Percentiles rank a stretch among this genome's conserved stretches.
Evolutionary conservation across 257 asterid genomes (phyloP).

Genomic region (Haberlea rhodopensis): DNA sequence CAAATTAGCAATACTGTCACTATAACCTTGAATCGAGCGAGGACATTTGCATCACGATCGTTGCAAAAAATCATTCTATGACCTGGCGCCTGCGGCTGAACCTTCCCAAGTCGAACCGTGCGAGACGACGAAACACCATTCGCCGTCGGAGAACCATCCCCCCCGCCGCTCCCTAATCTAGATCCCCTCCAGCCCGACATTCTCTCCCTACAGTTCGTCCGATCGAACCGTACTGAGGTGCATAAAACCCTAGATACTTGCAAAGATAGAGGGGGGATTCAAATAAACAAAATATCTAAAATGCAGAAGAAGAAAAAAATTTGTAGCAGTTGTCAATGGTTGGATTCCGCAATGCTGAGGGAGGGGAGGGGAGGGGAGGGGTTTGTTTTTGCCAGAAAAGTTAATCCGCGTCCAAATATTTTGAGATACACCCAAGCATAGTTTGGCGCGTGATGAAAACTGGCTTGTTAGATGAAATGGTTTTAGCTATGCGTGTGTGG

Average conservation of each 20-base stretch:
- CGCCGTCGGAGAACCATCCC: conserved; percentile 29
- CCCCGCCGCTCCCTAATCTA: conserved; percentile 60
- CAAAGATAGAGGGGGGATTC: conserved; percentile 22
- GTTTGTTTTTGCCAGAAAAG: background rate
- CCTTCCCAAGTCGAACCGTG: conserved; percentile 81
- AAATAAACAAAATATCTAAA: too few relatives aligned
- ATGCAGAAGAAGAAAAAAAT: too few relatives aligned
- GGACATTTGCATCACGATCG: conserved; percentile 86
- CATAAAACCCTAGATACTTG: conserved; percentile 34
- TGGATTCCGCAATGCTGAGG: background rate
- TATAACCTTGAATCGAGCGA: conserved; percentile 77
- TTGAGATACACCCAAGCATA: background rate
- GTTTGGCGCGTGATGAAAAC: background rate
- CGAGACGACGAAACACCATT: conserved; percentile 43
- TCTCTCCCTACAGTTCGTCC: conserved; percentile 35
- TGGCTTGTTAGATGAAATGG: too few relatives aligned
- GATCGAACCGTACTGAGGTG: conserved; percentile 46
- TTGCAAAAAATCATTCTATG: conserved; percentile 92
- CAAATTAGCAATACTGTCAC: too few relatives aligned
- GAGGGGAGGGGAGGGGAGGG: background rate
- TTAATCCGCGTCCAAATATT: background rate
- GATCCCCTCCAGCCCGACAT: conserved; percentile 96
- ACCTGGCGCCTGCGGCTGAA: conserved; percentile 99
- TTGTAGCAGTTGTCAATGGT: background rate
- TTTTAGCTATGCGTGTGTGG: background rate